A percentile compares a stretch with the other conserved stretches of the same genome.
These are phyloP conservation scores for Priceomyces haplophilus DNA, from an alignment of 805 yeast species.

Conservation along the genomic window DNA sequence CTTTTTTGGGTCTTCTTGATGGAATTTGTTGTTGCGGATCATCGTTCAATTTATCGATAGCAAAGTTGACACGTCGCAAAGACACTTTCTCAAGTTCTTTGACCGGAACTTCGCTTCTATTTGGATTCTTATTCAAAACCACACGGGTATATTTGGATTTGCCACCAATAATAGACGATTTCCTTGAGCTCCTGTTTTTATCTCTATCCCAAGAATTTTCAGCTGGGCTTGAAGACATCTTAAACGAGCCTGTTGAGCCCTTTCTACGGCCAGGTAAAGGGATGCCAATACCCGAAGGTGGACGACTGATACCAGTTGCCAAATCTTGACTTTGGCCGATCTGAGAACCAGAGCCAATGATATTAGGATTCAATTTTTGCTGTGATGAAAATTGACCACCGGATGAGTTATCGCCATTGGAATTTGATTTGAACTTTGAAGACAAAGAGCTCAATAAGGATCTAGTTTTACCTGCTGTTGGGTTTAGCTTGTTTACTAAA, in stretches of 20 bases:
- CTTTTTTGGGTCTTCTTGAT: conserved; percentile 51
- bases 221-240: conserved; percentile 3
- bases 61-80: conserved; percentile 70
- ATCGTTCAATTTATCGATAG: conserved; percentile 62
- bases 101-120: conserved; percentile 32
- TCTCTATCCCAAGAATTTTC: conserved; percentile 1
- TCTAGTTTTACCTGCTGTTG: conserved; percentile 17
- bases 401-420: conserved; percentile 10
- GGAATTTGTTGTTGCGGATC: conserved; percentile 79
- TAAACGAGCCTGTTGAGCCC: conserved; percentile 5
- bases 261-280: conserved; percentile 9
- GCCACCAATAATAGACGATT: conserved; percentile 7
- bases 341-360: conserved; percentile 6
- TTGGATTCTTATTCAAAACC: conserved; percentile 45
- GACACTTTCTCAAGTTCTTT: conserved; percentile 29
- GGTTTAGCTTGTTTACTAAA: conserved; percentile 16
- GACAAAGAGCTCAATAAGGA: conserved; percentile 39
- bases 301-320: conserved; percentile 20
- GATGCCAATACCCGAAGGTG: conserved; percentile 25
- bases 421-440: conserved; percentile 38
- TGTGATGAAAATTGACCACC: conserved; percentile 3
- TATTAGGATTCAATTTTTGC: conserved; percentile 13
- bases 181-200: conserved; percentile 13
- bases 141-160: conserved; percentile 21
- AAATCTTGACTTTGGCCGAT: conserved; percentile 16